Conservation (phyloP, 257 asterid species). For the Solanum tacnaense region DNA sequence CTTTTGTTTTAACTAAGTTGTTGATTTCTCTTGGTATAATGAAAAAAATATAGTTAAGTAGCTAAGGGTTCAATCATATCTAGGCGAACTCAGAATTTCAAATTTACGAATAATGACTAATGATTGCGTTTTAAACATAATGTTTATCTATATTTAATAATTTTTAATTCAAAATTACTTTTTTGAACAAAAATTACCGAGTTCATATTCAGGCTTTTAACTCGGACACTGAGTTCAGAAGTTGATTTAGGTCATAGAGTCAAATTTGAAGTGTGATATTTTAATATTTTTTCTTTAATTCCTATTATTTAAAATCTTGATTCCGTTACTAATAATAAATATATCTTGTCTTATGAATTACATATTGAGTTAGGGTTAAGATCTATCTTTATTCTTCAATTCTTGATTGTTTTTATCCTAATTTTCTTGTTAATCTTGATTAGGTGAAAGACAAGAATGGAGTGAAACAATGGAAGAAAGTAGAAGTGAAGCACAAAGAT, state of each 20-base stretch:
- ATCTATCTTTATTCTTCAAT: background rate
- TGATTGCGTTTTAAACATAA: too few species aligned
- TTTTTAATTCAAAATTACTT: background rate
- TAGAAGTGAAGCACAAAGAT: slow-evolving; percentile 17
- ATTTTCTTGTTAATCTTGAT: background rate
- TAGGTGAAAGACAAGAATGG: slow-evolving; percentile 21
- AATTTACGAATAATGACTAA: too few species aligned
- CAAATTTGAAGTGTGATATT: background rate
- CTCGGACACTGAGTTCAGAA: background rate
- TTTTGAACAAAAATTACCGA: background rate
- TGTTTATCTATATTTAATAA: too few species aligned
- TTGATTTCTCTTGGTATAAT: background rate
- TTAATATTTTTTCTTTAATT: background rate
- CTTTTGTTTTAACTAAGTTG: too few species aligned
- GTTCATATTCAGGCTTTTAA: background rate
- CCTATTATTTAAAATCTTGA: background rate
- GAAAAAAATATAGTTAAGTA: background rate
- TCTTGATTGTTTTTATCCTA: background rate
- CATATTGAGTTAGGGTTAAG: background rate
- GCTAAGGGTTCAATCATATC: background rate
- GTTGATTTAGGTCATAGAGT: background rate
- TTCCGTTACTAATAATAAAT: background rate
- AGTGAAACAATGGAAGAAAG: slow-evolving; percentile 23
- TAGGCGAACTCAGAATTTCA: too few species aligned
- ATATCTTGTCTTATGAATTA: background rate